Evolutionary conservation across 2,329 filamentous ascomycete genomes (phyloP), one percentile per base, ranked within the genome.

Genomic region (Pseudogymnoascus sp.): DNA sequence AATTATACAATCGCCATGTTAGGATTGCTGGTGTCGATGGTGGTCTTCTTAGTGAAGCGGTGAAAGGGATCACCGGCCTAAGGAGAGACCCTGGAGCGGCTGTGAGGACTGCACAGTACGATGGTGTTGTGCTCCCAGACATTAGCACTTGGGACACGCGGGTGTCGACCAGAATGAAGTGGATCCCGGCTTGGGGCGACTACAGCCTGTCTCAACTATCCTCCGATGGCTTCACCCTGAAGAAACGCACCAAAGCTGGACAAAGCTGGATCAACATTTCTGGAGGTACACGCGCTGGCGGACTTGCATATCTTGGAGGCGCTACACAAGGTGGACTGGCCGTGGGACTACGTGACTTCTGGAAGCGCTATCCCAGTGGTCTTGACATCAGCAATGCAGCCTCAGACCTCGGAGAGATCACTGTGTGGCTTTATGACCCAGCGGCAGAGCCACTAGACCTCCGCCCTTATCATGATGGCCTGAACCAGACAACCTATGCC

Each of bases 341-440:
- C 1, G 70, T 87, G 4, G 83, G 82, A 0, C 76, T 85, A 56
- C 79, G 81, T 2, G 79, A 87, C 67, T 87, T 87, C 70, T 87
- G 85, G 85, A 83, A 87, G 74, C 78, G 82, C 14, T 86, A 84
- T 66, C 85, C 85, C 0, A 84, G 82, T 0, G 78, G 81, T 3
- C 72, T 87, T 4, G 84, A 87, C 53, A 78, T 87, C 10, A 73
- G 77, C 0, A 78, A 82, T 60, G 81, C 83, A 0, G 78, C 77
- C 0, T 75, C 76, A 0, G 79, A 84, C 53, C 69, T 72, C 1
- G 83, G 83, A 0, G 75, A 78, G 4, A 75, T 87, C 10, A 87
- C 84, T 0, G 64, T 85, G 0, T 88, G 84, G 84, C 71, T 88
- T 0, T 87, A 87, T 66, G 83, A 79, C 61, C 84, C 84, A 1